Evolutionary conservation across 345 rosid species (phyloP).

Genomic region (Jatropha curcas): DNA sequence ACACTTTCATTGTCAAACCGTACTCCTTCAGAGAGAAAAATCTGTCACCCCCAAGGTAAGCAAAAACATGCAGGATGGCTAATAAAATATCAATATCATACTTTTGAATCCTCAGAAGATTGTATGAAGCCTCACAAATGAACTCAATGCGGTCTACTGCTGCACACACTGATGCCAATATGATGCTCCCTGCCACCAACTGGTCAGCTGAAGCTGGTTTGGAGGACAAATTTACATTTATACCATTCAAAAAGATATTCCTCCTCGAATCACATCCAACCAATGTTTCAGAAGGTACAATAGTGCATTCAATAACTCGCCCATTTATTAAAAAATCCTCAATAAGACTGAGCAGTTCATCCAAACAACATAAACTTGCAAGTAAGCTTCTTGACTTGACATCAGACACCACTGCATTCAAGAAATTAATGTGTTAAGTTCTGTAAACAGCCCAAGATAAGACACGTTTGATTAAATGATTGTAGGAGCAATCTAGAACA

Average conservation of each 20-base stretch:
- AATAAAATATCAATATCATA: conserved; percentile 46
- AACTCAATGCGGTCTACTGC: conserved; percentile 41
- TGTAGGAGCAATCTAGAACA: background rate
- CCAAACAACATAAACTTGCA: conserved; percentile 36
- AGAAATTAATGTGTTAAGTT: conserved; percentile 15
- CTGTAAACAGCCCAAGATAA: conserved; percentile 7
- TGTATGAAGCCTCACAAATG: conserved; percentile 62
- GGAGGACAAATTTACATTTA: conserved; percentile 31
- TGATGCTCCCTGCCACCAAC: conserved; percentile 64
- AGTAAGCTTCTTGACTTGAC: conserved; percentile 46
- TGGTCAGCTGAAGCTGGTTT: conserved; percentile 55
- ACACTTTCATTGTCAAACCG: conserved; percentile 43
- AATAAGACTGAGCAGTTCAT: conserved; percentile 60
- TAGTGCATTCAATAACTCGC: conserved; percentile 37
- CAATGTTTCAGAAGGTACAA: conserved; percentile 32
- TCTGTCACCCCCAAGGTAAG: conserved; percentile 55
- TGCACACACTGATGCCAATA: conserved; percentile 65
- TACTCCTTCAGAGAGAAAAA: conserved; percentile 39
- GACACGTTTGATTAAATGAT: background rate
- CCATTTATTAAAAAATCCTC: conserved; percentile 57
- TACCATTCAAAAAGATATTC: conserved; percentile 40
- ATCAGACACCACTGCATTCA: conserved; percentile 55
- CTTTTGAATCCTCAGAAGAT: conserved; percentile 38
- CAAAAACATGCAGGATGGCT: conserved; percentile 71
- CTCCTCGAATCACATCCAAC: conserved; percentile 33